Evolutionary conservation across 2,329 filamentous ascomycete genomes (phyloP).

Genomic region (Paraphoma chrysanthemicola): DNA sequence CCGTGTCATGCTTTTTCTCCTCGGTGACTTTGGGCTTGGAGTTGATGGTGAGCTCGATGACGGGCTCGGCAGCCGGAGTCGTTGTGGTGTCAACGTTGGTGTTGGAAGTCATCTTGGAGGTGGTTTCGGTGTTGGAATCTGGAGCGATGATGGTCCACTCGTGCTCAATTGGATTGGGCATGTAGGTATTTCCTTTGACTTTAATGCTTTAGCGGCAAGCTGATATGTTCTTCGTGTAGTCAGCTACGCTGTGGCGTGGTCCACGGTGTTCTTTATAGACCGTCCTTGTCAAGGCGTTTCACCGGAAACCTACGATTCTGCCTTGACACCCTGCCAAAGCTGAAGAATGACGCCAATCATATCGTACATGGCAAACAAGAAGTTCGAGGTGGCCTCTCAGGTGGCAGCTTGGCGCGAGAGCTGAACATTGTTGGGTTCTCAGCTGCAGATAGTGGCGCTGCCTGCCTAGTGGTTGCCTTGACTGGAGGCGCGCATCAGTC

Average conservation of each 20-base stretch:
- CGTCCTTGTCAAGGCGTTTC: neutral
- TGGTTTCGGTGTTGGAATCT: conserved; percentile 2
- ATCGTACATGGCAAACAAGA: neutral
- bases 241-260: too few relatives aligned
- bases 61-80: conserved; percentile 3
- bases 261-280: neutral
- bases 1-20: conserved; percentile 1
- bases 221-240: neutral
- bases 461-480: neutral
- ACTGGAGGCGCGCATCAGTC: neutral
- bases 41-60: conserved; percentile 16
- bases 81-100: neutral
- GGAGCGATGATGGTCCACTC: conserved; percentile 24
- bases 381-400: neutral
- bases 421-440: neutral
- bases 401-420: neutral
- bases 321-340: neutral
- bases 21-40: conserved; percentile 10
- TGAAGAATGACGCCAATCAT: neutral
- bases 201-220: neutral
- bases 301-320: conserved; percentile 3
- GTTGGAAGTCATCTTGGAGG: conserved; percentile 7
- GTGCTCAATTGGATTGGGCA: conserved; percentile 24
- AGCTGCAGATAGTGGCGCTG: neutral
- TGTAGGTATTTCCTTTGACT: conserved; percentile 9